Base-by-base conservation (phyloP, 345 rosid genomes). In the Citrus reticulata region DNA sequence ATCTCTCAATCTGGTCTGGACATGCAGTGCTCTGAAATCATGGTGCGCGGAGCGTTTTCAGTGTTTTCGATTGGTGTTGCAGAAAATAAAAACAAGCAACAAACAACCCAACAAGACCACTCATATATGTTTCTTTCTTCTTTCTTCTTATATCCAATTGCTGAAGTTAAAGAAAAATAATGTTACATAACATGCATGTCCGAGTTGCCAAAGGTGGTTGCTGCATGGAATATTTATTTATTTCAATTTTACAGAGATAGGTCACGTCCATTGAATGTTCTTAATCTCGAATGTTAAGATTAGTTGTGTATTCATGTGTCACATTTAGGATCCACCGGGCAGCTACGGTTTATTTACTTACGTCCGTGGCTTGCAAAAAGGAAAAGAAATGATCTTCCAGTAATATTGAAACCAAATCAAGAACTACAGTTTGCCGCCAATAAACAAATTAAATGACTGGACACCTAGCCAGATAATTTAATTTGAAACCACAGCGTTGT, bases 41-140 rank as follows among this genome's bases (percentile, higher is more conserved):
- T 4, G 57, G 57, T 51, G 57, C 57, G 1, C 7, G 49, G 49
- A 42, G 51, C 22, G 77, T 66, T 78, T 58, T 75, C 20, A 66
- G 74, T 54, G 71, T 72, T 69, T 64, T 49, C 9, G 20, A 79
- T 81, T 82, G 73, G 55, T 73, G 74, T 71, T 83, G 78, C 83
- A 77, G 77, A 79, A 71, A 55, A 82, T 54, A 51, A 69, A 51
- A 82, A 67, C 81, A 60, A 27, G 66, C 58, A 64, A 79, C 24
- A 81, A 30, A 54, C 57, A 14, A 54, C 57, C 70, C 77, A 74
- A 27, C 59, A 20, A 29, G 32, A 63, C 14, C 25, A 29, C 25
- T 60, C 16, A 35, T 35, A 5, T 6, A 20, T 40, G 57, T 22
- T 17, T 46, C 71, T 37, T 74, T 66, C 19, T 39, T 34, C 35